Evolutionary conservation across 2,329 filamentous ascomycete species (phyloP).

Genomic region (Fusarium tricinctum): DNA sequence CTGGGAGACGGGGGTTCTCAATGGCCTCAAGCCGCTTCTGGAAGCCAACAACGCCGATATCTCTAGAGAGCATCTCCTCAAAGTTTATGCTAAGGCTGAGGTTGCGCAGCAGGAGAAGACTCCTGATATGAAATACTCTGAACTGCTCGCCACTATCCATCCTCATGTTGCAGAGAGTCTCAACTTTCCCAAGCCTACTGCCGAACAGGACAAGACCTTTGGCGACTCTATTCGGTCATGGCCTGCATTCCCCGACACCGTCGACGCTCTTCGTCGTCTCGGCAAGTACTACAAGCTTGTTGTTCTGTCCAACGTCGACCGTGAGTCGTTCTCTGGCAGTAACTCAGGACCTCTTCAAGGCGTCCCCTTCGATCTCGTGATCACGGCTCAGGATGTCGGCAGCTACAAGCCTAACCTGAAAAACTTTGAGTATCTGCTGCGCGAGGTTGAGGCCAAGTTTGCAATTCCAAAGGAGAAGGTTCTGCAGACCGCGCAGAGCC

Average conservation of each 20-base stretch:
- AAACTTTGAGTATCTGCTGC: slow-evolving; percentile 77
- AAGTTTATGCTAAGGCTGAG: slow-evolving; percentile 60
- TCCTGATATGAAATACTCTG: slow-evolving; percentile 71
- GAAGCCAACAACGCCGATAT: slow-evolving; percentile 50
- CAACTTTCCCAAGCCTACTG: slow-evolving; percentile 53
- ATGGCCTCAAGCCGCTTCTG: slow-evolving; percentile 66
- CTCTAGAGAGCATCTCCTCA: slow-evolving; percentile 57
- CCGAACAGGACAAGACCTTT: slow-evolving; percentile 63
- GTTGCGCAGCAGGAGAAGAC: slow-evolving; percentile 66
- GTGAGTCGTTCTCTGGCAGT: slow-evolving; percentile 62
- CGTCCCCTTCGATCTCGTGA: slow-evolving; percentile 70
- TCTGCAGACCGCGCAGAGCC: slow-evolving; percentile 76
- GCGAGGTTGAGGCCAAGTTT: slow-evolving; percentile 66
- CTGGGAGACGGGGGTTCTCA: slow-evolving; percentile 77
- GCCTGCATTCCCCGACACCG: slow-evolving; percentile 72
- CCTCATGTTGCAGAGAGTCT: slow-evolving; percentile 62
- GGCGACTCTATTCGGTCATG: slow-evolving; percentile 67
- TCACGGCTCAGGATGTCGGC: slow-evolving; percentile 79
- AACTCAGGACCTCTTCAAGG: slow-evolving; percentile 63
- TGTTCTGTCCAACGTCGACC: slow-evolving; percentile 70
- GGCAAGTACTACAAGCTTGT: slow-evolving; percentile 68
- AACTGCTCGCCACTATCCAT: slow-evolving; percentile 67
- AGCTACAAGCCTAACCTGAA: slow-evolving; percentile 76
- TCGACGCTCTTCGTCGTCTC: slow-evolving; percentile 66
- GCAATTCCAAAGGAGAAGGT: slow-evolving; percentile 68